These are phyloP conservation scores for Babesia divergens DNA, from an alignment of 169 alveolate species.

Conservation along the genomic window DNA sequence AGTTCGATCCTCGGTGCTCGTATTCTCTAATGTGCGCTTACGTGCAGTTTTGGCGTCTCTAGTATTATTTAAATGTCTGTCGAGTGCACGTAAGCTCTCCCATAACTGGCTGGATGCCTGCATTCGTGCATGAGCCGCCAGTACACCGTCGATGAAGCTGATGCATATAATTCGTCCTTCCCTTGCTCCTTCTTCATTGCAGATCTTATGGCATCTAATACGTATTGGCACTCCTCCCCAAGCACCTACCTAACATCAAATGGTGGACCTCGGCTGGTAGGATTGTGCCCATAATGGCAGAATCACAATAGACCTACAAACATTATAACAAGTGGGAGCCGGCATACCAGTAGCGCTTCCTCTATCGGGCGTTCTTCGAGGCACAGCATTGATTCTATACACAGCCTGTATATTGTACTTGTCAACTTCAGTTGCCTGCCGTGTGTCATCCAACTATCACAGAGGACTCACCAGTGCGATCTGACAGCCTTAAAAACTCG, in stretches of 20 bases:
- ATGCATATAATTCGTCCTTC: neutral
- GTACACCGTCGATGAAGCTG: neutral
- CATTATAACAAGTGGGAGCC: neutral
- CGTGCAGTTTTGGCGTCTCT: neutral
- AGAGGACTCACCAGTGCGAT: slow-evolving; percentile 29
- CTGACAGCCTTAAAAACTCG: slow-evolving; percentile 30
- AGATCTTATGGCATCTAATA: neutral
- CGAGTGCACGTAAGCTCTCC: neutral
- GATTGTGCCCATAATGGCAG: slow-evolving; percentile 26
- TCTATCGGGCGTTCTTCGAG: slow-evolving; percentile 27
- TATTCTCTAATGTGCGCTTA: neutral
- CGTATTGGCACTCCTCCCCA: neutral
- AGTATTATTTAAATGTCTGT: neutral
- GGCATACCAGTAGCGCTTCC: slow-evolving; percentile 52
- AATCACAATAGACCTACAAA: slow-evolving; percentile 47
- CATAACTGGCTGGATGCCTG: neutral
- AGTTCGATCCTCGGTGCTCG: slow-evolving; percentile 88
- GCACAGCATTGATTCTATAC: slow-evolving; percentile 38
- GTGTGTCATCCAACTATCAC: neutral
- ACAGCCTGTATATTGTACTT: slow-evolving; percentile 1
- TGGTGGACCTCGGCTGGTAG: slow-evolving; percentile 33
- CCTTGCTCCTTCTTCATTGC: neutral
- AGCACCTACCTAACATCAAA: slow-evolving; percentile 5
- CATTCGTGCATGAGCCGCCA: neutral
- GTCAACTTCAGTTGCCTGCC: slow-evolving; percentile 23